These are phyloP conservation scores for Neurospora discreta DNA, from an alignment of 495 filamentous ascomycete species.

Conservation along the genomic window DNA sequence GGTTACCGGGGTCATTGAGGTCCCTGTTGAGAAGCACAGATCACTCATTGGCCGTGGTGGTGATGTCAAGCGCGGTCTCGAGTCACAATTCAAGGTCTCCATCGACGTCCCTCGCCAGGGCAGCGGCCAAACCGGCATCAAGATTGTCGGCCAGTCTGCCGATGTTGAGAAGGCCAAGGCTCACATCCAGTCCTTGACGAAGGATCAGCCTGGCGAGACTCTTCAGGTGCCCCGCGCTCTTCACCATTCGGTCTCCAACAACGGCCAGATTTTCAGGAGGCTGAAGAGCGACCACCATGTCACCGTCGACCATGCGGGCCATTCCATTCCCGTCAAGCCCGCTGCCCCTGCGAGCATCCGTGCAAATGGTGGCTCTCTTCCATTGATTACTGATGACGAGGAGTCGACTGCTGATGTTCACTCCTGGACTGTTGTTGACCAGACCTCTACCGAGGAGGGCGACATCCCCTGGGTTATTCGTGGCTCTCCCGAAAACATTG, in stretches of 20 bases:
- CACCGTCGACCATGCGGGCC: constrained; percentile 79
- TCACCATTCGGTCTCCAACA: constrained; percentile 77
- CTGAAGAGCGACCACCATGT: constrained; percentile 74
- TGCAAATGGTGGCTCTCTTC: constrained; percentile 50
- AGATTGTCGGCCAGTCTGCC: constrained; percentile 64
- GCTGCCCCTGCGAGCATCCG: constrained; percentile 31
- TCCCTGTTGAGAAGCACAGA: constrained; percentile 79
- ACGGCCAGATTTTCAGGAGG: constrained; percentile 83
- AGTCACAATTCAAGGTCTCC: constrained; percentile 76
- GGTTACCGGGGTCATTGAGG: constrained; percentile 60
- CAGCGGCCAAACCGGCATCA: constrained; percentile 61
- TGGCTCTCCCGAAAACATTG: constrained; percentile 62
- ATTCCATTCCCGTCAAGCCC: constrained; percentile 58
- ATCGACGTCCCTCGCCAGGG: constrained; percentile 79
- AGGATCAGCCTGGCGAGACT: constrained; percentile 81
- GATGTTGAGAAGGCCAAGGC: constrained; percentile 77
- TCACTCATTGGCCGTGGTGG: constrained; percentile 87
- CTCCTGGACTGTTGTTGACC: constrained; percentile 69
- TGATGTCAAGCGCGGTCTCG: constrained; percentile 71
- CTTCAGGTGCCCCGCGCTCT: constrained; percentile 66
- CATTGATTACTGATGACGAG: constrained; percentile 80
- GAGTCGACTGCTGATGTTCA: constrained; percentile 48
- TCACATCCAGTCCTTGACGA: constrained; percentile 66
- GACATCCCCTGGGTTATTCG: constrained; percentile 88
- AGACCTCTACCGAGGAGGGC: constrained; percentile 44